These are phyloP conservation scores for Eimeria maxima DNA, from an alignment of 169 alveolate genomes.

Conservation along the genomic window DNA sequence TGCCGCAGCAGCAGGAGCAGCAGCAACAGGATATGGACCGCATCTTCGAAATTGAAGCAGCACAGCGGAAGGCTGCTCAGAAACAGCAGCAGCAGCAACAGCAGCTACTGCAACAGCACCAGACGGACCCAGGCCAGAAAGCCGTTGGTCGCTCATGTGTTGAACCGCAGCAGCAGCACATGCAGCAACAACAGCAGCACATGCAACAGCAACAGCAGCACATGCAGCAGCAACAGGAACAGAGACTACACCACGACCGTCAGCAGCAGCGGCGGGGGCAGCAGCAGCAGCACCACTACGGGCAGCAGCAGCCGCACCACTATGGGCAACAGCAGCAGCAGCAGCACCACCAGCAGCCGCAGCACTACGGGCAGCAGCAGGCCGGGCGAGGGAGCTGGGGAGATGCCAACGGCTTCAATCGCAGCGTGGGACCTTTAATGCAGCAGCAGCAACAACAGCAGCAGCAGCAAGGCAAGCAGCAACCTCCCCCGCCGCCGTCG, in stretches of 20 bases:
- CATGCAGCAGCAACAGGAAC: slow-evolving; percentile 25
- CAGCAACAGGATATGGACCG: slow-evolving; percentile 51
- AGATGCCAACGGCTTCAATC: slow-evolving; percentile 55
- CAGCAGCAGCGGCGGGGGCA: slow-evolving; percentile 48
- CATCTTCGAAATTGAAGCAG: slow-evolving; percentile 28
- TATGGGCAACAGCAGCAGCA: slow-evolving; percentile 59
- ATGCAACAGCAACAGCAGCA: slow-evolving; percentile 3
- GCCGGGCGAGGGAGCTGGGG: slow-evolving; percentile 59
- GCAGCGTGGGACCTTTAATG: slow-evolving; percentile 62
- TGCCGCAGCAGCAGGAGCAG: slow-evolving; percentile 45
- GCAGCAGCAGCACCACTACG: slow-evolving; percentile 51
- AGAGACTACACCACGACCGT: slow-evolving; percentile 21
- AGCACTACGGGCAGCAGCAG: slow-evolving; percentile 32
- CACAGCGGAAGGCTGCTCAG: slow-evolving; percentile 52
- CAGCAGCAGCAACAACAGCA: slow-evolving; percentile 74
- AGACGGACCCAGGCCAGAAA: slow-evolving; percentile 32
- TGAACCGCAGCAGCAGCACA: slow-evolving; percentile 25
- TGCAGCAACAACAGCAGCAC: not conserved
- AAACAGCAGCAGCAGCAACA: slow-evolving; percentile 51
- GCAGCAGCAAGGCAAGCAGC: slow-evolving; percentile 58
- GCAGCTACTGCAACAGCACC: slow-evolving; percentile 46
- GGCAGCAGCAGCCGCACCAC: slow-evolving; percentile 74
- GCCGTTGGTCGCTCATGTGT: not conserved
- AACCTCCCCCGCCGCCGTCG: slow-evolving; percentile 48
- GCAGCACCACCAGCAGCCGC: slow-evolving; percentile 74